Conservation (phyloP, 73 alveolate genomes). For the Tetrahymena elliotti region DNA sequence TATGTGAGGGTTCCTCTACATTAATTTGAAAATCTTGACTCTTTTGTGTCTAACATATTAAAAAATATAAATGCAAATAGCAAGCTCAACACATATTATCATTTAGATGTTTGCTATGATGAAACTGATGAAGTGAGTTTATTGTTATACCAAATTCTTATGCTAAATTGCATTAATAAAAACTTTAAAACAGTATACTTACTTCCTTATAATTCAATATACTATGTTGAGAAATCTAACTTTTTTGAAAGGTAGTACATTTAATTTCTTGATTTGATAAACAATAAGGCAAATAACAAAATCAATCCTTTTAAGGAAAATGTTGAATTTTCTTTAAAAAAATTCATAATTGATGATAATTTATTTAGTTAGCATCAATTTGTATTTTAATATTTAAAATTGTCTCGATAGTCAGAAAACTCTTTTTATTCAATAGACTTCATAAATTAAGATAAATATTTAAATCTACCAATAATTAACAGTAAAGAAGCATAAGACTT, state of each 20-base stretch:
- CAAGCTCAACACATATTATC: not conserved
- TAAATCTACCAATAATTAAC: not conserved
- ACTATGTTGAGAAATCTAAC: not conserved
- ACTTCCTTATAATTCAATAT: not conserved
- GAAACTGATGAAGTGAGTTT: not conserved
- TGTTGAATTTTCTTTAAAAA: not conserved
- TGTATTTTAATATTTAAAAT: not conserved
- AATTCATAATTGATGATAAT: no score
- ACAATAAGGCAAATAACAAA: not conserved
- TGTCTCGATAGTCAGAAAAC: not conserved
- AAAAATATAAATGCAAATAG: not conserved
- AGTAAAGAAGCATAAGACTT: not conserved
- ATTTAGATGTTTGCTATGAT: not conserved
- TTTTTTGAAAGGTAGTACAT: not conserved
- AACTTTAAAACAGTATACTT: not conserved
- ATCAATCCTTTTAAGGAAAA: not conserved
- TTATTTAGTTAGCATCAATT: not conserved
- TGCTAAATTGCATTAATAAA: not conserved
- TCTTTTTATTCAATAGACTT: not conserved
- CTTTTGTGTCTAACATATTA: not conserved
- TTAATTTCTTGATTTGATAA: not conserved
- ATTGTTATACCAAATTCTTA: not conserved
- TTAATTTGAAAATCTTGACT: not conserved
- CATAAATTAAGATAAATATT: not conserved
- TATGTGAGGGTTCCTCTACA: not conserved